Evolutionary conservation across 148 eudicot species (phyloP).

Genomic region (Polygonum maritimum): DNA sequence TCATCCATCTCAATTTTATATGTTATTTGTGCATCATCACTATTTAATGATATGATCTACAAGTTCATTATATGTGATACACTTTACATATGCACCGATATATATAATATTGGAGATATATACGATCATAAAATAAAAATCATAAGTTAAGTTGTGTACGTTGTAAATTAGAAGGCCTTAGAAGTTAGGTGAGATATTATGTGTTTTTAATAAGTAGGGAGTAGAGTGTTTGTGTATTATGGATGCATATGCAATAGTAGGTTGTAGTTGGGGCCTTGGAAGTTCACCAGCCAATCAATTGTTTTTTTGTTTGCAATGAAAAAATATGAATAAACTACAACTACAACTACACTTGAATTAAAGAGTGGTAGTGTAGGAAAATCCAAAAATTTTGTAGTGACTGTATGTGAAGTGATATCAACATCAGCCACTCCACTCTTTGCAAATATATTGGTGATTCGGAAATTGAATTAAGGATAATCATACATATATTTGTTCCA

Average conservation of each 20-base stretch:
- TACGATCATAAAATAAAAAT: too few species aligned
- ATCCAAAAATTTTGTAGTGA: not conserved
- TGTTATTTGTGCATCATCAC: too few species aligned
- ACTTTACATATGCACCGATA: not conserved
- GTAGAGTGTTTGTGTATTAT: not conserved
- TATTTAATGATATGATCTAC: too few species aligned
- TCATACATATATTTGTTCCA: not conserved
- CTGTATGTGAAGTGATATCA: not conserved
- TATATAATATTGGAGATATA: too few species aligned
- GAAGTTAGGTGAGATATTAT: not conserved
- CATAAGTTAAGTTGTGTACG: too few species aligned
- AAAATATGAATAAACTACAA: not conserved
- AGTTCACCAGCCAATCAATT: not conserved
- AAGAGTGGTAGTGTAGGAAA: not conserved
- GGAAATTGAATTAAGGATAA: not conserved
- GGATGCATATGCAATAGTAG: not conserved
- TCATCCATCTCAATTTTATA: too few species aligned
- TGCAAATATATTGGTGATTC: not conserved
- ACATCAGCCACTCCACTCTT: slow-evolving; percentile 1
- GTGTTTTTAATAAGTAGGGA: not conserved
- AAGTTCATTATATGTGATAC: not conserved
- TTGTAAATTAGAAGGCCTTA: too few species aligned
- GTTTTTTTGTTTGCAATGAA: not conserved
- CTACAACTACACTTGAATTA: not conserved
- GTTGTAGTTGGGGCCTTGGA: slow-evolving; percentile 5